These are phyloP conservation scores for Cutaneotrichosporon arboriforme DNA, from an alignment of 1,284 basidiomycete species.

Conservation along the genomic window DNA sequence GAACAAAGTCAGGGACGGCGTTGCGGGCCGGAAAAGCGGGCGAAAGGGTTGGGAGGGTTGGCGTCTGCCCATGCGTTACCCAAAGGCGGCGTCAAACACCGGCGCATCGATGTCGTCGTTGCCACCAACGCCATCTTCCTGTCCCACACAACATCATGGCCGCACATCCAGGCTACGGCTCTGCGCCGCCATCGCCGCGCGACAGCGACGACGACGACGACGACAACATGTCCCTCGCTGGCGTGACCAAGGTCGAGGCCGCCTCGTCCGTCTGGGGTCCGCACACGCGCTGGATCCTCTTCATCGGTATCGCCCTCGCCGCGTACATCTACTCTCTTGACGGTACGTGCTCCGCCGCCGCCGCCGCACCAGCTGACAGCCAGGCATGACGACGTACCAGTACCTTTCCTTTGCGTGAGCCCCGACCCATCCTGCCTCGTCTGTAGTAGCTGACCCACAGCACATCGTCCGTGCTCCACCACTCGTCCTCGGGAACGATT, in stretches of 20 bases:
- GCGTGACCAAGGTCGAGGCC: constrained; percentile 39
- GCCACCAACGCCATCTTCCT: too few species aligned
- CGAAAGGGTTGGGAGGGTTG: too few species aligned
- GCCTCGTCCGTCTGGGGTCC: constrained; percentile 38
- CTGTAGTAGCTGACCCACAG: constrained; percentile 1
- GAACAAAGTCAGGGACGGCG: too few species aligned
- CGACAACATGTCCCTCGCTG: constrained; percentile 7
- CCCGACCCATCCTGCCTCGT: neutral
- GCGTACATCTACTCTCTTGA: constrained; percentile 73
- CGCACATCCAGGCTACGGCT: too few species aligned
- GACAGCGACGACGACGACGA: neutral
- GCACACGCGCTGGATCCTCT: constrained; percentile 57
- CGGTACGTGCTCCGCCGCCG: constrained; percentile 22
- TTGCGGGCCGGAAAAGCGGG: too few species aligned
- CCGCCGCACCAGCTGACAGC: neutral
- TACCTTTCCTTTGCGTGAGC: constrained; percentile 58
- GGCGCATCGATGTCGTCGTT: too few species aligned
- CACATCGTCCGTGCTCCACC: constrained; percentile 52
- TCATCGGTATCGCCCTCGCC: constrained; percentile 60
- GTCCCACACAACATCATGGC: too few species aligned
- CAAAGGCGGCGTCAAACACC: too few species aligned
- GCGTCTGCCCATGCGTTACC: too few species aligned
- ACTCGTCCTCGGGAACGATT: constrained; percentile 62
- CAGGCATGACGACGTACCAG: constrained; percentile 56
- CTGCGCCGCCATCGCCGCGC: too few species aligned